Evolutionary conservation across 768 basidiomycete species (phyloP).

Genomic region (Glaciozyma antarctica): DNA sequence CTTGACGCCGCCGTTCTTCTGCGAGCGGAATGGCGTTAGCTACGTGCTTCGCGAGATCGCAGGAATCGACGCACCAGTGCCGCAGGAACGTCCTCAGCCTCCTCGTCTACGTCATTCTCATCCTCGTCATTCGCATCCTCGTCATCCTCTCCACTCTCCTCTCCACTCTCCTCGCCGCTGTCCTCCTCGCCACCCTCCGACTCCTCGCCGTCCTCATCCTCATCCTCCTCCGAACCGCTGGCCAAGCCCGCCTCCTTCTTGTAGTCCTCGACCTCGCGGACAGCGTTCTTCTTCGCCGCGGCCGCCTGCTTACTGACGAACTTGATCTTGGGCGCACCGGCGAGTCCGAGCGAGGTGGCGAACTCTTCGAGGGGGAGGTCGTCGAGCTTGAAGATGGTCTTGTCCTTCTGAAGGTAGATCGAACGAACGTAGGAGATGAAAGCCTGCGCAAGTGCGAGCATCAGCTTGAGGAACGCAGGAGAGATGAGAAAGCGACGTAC

Average conservation of each 20-base stretch:
- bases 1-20: conserved; percentile 23
- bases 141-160: conserved; percentile 3
- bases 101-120: background rate
- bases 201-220: conserved; percentile 14
- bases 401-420: conserved; percentile 85
- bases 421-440: conserved; percentile 94
- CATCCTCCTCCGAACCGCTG: conserved; percentile 5
- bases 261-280: conserved; percentile 41
- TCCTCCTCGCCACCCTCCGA: conserved; percentile 11
- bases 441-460: conserved; percentile 49
- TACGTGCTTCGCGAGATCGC: background rate
- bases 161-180: background rate
- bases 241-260: conserved; percentile 27
- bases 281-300: conserved; percentile 67
- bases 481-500: conserved; percentile 45
- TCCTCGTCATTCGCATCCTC: background rate
- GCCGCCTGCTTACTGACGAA: conserved; percentile 58
- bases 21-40: background rate
- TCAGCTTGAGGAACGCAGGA: background rate
- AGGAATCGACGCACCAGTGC: background rate
- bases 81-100: conserved; percentile 16
- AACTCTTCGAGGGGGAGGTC: conserved; percentile 73
- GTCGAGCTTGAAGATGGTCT: conserved; percentile 75
- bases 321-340: conserved; percentile 92
- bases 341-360: conserved; percentile 81